Base-by-base conservation (phyloP, 225 moss, liverwort and hornwort species). In the Bryoerythrophyllum caledonicum region DNA sequence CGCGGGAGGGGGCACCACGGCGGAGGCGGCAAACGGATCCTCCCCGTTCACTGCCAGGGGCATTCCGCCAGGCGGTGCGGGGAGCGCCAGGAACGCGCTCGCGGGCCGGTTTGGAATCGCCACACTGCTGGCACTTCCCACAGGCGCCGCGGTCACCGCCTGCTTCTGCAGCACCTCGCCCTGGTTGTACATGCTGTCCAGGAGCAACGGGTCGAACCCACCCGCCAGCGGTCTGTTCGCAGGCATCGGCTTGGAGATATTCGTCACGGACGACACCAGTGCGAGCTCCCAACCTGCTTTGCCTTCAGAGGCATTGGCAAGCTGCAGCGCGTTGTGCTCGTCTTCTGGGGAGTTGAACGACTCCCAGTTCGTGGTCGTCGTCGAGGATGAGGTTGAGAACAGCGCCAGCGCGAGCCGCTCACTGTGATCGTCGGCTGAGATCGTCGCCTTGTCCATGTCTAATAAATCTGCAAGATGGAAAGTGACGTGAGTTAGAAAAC, bases 251-350 rank as follows among this genome's bases (percentile, higher is more conserved):
- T 89, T 87, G 0, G 95, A 85, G 20, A 99, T 82, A 40, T 90
- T 90, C 49, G 91, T 95, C 19, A 91, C 95, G 32, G 95, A 89
- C 19, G 93, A 89, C 5, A 99, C 95, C 25, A 99, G 70, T 0
- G 99, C 99, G 44, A 99, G 89, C 78, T 99, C 99, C 99, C 99
- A 99, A 2, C 93, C 93, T 14, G 85, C 89, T 89, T 94, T 91
- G 4, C 94, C 97, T 34, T 90, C 87, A 1, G 79, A 76, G 23
- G 78, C 13, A 8, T 58, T 75, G 8, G 76, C 44, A 23, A 59
- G 65, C 73, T 80, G 76, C 1, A 83, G 81, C 27, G 85, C 65
- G 7, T 74, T 83, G 15, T 76, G 73, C 41, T 87, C 81, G 24
- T 78, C 80, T 25, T 83, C 86, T 32, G 77, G 77, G 8, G 81